These are phyloP conservation scores for barrel medic (Medicago truncatula) DNA, from an alignment of 306 rosid species.

Conservation along the genomic window DNA sequence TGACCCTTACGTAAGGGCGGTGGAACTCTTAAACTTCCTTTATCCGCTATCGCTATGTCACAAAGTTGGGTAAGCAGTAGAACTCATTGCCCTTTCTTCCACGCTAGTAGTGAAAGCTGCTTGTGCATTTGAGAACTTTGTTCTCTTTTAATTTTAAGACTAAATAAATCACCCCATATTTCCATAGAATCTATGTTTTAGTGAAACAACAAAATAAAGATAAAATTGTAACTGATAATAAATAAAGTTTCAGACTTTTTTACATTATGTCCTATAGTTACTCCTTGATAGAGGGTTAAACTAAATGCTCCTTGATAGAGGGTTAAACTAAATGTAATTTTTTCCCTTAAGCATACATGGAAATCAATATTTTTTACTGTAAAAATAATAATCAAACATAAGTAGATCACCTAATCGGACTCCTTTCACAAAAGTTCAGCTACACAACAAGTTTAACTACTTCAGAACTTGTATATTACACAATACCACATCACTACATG, in stretches of 20 bases:
- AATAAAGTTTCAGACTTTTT: background rate
- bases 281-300: background rate
- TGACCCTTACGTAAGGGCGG: too few relatives aligned
- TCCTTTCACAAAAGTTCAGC: background rate
- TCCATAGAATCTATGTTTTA: background rate
- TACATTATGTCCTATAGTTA: background rate
- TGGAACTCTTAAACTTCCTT: too few relatives aligned
- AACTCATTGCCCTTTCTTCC: too few relatives aligned
- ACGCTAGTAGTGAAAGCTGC: too few relatives aligned
- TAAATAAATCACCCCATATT: background rate
- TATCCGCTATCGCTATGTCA: too few relatives aligned
- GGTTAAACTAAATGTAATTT: background rate
- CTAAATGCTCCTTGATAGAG: background rate
- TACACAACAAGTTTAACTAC: background rate
- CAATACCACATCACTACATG: background rate
- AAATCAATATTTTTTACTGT: background rate
- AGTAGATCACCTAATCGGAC: background rate
- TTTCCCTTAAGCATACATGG: background rate
- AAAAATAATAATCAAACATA: slow-evolving; percentile 1
- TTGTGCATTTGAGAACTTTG: too few relatives aligned
- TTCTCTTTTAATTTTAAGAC: background rate
- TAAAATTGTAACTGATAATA: background rate
- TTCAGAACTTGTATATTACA: slow-evolving; percentile 10
- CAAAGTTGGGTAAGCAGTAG: too few relatives aligned
- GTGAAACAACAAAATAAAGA: background rate